Base-by-base conservation (phyloP, 1,139 yeast species). In the Geotrichum histeridarum region DNA sequence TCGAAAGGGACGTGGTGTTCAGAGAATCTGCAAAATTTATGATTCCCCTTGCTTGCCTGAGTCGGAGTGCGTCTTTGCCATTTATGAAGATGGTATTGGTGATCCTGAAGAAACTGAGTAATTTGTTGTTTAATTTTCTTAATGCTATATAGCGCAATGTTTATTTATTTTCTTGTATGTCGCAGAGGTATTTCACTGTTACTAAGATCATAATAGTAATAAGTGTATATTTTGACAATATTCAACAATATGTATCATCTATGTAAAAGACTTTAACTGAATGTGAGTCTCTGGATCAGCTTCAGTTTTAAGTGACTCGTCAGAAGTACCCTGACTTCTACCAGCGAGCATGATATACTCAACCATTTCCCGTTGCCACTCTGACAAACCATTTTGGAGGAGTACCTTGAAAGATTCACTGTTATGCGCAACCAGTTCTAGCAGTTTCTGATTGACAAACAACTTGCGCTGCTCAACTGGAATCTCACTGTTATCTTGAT, bases 41-140 rank as follows among this genome's bases (percentile, higher is more conserved):
- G 99, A 93, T 68, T 87, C 96, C 58, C 99, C 96, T 1, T 90
- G 97, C 68, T 76, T 93, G 59, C 97, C 99, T 0, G 98, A 93
- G 67, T 84, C 94, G 56, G 98, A 93, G 64, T 87, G 96, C 64
- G 86, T 90, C 12, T 93, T 93, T 75, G 98, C 96, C 14, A 89
- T 93, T 60, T 91, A 91, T 66, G 96, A 90, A 66, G 97, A 93
- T 66, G 99, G 99, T 57, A 85, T 93, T 61, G 96, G 96, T 57
- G 99, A 93, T 72, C 98, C 98, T 51, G 81, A 84, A 63, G 84
- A 83, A 42, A 30, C 33, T 11, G 35, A 42, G 35, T 27, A 27
- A 33, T 42, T 41, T 41, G n/a, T 3, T 41, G 11, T 41, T 18
- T 17, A 9, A 11, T 22, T 22, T n/a, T 42, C 27, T 11, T 2